Evolutionary conservation across 1,284 basidiomycete species (phyloP).

Genomic region (Rhodotorula sp.): DNA sequence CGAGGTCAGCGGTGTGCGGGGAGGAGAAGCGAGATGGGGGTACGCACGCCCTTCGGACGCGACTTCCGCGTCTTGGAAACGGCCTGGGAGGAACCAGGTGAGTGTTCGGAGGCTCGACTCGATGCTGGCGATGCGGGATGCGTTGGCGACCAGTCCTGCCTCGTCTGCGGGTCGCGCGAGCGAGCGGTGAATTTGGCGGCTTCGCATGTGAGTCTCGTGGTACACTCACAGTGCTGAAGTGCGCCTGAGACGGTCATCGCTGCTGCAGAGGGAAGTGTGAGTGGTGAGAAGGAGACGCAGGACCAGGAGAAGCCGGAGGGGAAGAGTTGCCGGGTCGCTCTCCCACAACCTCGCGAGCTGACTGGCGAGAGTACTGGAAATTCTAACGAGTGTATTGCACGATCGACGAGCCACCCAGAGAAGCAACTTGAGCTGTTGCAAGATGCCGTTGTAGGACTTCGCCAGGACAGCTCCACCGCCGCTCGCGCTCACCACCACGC

Average conservation of each 20-base stretch:
- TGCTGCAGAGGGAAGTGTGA: background rate
- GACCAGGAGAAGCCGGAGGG: too few relatives aligned
- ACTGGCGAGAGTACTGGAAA: background rate
- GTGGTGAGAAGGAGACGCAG: background rate
- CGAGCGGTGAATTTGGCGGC: background rate
- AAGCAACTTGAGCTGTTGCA: background rate
- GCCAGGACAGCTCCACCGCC: too few relatives aligned
- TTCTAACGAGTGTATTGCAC: background rate
- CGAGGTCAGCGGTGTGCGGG: background rate
- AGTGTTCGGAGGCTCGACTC: conserved; percentile 43
- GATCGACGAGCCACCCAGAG: too few relatives aligned
- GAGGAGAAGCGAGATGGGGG: background rate
- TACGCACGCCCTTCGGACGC: conserved; percentile 42
- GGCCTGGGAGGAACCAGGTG: conserved; percentile 45
- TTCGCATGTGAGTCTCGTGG: background rate
- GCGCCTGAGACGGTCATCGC: conserved; percentile 10
- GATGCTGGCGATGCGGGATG: conserved; percentile 41
- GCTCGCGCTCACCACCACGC: background rate
- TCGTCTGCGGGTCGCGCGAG: conserved; percentile 20
- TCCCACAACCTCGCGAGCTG: too few relatives aligned
- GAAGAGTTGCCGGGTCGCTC: too few relatives aligned
- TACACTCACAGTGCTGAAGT: conserved; percentile 20
- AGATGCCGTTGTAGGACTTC: background rate
- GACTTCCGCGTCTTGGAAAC: conserved; percentile 44
- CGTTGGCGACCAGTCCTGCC: conserved; percentile 35